A percentile compares a stretch with the other conserved stretches of the same genome.
phyloP scores from a whole-genome alignment of 2,329 filamentous ascomycete genomes.

The Penicillium sumatraense region DNA sequence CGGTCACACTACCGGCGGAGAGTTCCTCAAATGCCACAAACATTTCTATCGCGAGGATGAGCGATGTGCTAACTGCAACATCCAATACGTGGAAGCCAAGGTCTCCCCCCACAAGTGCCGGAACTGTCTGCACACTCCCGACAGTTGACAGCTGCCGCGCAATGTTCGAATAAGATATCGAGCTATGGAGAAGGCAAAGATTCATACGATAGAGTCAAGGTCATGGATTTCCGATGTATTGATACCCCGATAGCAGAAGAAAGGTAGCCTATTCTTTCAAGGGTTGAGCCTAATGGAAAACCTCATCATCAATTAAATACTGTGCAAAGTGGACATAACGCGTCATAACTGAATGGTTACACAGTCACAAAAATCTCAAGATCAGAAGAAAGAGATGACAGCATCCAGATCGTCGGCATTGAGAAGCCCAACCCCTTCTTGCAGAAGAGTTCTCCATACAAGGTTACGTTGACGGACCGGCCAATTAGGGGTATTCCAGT shows the following conservation, averaged over 20 bases:
- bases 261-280: not conserved
- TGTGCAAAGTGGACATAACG: not conserved
- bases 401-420: slow-evolving; percentile 68
- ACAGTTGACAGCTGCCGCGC: not conserved
- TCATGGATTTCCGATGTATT: not conserved
- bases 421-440: slow-evolving; percentile 64
- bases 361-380: not conserved
- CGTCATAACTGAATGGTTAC: not conserved
- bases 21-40: not conserved
- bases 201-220: too few species aligned
- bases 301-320: not conserved
- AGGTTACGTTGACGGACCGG: slow-evolving; percentile 63
- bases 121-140: not conserved
- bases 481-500: slow-evolving; percentile 67
- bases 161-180: too few species aligned
- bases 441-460: slow-evolving; percentile 61
- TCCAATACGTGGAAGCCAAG: not conserved
- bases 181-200: not conserved
- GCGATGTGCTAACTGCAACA: not conserved
- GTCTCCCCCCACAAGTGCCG: not conserved
- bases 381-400: slow-evolving; percentile 45
- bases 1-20: not conserved
- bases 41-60: not conserved
- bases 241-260: not conserved
- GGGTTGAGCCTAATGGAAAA: not conserved